Evolutionary conservation across 129 eudicot species (phyloP).

Genomic region (Chrysanthemum makinoi): DNA sequence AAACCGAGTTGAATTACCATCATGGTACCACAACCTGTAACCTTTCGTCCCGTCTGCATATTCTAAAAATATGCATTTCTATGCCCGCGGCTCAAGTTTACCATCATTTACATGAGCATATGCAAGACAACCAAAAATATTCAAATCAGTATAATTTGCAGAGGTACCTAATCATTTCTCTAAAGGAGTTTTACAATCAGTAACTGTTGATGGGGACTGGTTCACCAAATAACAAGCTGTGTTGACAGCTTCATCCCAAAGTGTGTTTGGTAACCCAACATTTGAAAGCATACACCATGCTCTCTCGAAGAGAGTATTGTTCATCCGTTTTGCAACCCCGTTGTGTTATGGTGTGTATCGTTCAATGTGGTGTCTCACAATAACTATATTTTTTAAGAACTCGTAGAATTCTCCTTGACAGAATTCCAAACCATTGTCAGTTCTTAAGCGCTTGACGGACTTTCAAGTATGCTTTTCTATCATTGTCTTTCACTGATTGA

Average conservation of each 20-base stretch:
- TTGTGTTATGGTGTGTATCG: neutral
- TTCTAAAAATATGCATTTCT: too few relatives aligned
- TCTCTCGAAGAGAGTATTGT: neutral
- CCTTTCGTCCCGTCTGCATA: neutral
- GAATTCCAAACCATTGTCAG: neutral
- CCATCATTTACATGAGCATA: too few relatives aligned
- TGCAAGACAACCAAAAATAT: too few relatives aligned
- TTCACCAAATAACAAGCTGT: neutral
- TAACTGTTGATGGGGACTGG: neutral
- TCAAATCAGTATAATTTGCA: too few relatives aligned
- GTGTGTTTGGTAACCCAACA: neutral
- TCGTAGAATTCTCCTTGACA: neutral
- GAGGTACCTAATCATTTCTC: too few relatives aligned
- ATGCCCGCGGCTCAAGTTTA: too few relatives aligned
- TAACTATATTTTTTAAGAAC: neutral
- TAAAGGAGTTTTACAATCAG: neutral
- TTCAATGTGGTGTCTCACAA: neutral
- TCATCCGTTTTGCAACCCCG: neutral
- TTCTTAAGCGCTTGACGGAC: neutral
- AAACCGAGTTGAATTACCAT: constrained; percentile 4
- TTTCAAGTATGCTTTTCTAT: neutral
- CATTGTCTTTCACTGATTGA: constrained; percentile 2
- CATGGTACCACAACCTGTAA: neutral
- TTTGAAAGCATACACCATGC: neutral
- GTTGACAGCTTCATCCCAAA: neutral